Percentiles rank a stretch among this genome's conserved stretches.
phyloP scores from a whole-genome alignment of 352 stramenopile species.

The Phytopythium chamaehyphon region DNA sequence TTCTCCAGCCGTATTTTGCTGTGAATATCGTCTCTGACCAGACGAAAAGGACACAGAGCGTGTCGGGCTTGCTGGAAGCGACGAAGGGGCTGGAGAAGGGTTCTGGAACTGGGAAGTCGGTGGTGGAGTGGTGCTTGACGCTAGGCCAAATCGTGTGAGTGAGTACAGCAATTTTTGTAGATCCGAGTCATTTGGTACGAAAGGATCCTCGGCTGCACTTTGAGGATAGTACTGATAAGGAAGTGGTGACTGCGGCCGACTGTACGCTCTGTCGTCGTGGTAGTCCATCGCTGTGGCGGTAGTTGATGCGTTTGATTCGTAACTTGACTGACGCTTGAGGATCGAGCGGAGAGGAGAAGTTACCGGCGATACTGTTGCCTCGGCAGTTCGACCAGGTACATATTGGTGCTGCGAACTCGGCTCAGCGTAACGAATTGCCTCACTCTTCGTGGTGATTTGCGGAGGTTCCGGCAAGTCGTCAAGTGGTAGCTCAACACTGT shows the following conservation, averaged over 20 bases:
- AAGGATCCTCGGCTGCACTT: background rate
- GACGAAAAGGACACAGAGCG: slow-evolving; percentile 5
- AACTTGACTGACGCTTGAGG: slow-evolving; percentile 39
- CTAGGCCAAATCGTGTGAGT: slow-evolving; percentile 45
- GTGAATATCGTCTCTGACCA: background rate
- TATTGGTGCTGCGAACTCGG: slow-evolving; percentile 5
- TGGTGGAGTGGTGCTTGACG: slow-evolving; percentile 12
- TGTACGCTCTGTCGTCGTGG: slow-evolving; percentile 3
- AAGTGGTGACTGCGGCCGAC: slow-evolving; percentile 3
- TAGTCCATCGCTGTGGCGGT: slow-evolving; percentile 20
- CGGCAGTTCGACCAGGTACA: slow-evolving; percentile 23
- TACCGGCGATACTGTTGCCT: slow-evolving; percentile 15
- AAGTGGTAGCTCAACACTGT: slow-evolving; percentile 31
- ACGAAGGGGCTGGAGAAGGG: background rate
- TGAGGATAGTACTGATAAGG: background rate
- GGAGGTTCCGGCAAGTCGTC: slow-evolving; percentile 17
- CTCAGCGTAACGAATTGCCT: slow-evolving; percentile 1
- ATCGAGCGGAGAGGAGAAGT: slow-evolving; percentile 27
- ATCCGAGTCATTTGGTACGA: slow-evolving; percentile 30
- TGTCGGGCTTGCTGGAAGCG: background rate
- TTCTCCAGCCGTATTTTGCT: background rate
- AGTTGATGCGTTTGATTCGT: slow-evolving; percentile 40
- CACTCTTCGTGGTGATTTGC: slow-evolving; percentile 4
- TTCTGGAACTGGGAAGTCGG: background rate
- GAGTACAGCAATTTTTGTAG: slow-evolving; percentile 68